Conservation (phyloP, 306 rosid species). For the Delonix regia region DNA sequence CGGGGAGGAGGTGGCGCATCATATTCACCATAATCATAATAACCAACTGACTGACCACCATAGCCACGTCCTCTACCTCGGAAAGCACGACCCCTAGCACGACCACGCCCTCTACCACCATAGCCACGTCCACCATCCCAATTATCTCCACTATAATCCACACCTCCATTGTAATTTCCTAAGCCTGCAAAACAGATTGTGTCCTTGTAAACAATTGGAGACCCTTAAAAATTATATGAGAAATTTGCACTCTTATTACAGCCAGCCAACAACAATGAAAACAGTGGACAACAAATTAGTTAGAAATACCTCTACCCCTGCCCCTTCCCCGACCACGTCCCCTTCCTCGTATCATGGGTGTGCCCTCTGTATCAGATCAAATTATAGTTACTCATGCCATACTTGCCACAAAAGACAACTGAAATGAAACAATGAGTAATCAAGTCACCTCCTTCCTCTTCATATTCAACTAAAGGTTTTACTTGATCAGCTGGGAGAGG, state of each 20-base stretch:
- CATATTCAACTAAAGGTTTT: slow-evolving; percentile 72
- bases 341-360: slow-evolving; percentile 69
- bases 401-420: neutral
- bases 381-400: slow-evolving; percentile 8
- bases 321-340: slow-evolving; percentile 79
- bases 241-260: neutral
- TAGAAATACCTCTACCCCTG: slow-evolving; percentile 65
- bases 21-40: slow-evolving; percentile 68
- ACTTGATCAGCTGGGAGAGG: slow-evolving; percentile 89
- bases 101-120: slow-evolving; percentile 81
- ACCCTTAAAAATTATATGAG: neutral
- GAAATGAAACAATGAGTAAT: slow-evolving; percentile 21
- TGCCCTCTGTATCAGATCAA: slow-evolving; percentile 58
- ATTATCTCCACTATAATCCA: slow-evolving; percentile 67
- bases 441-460: slow-evolving; percentile 74
- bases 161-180: slow-evolving; percentile 73
- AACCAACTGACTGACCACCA: slow-evolving; percentile 56
- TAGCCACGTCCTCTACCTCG: slow-evolving; percentile 68
- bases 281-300: slow-evolving; percentile 25
- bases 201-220: slow-evolving; percentile 4
- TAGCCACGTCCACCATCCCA: slow-evolving; percentile 79
- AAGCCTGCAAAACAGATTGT: slow-evolving; percentile 1
- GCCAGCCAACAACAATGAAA: slow-evolving; percentile 6
- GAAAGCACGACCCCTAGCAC: slow-evolving; percentile 58
- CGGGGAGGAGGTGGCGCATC: slow-evolving; percentile 64